Evolutionary conservation across 2,329 filamentous ascomycete genomes (phyloP).

Genomic region (Diaporthe citrichinensis): DNA sequence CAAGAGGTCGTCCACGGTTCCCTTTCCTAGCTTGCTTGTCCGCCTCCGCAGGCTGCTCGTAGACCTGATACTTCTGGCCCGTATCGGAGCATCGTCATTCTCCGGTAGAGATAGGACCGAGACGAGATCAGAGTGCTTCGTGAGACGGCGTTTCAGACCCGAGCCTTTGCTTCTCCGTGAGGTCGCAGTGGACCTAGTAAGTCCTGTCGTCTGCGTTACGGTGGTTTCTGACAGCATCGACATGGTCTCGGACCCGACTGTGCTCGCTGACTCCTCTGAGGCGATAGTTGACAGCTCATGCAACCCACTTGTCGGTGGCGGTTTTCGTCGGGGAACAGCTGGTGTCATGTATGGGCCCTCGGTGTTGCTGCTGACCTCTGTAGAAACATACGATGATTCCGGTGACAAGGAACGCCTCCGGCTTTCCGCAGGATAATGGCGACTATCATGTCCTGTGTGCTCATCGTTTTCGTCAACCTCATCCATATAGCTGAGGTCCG

Average conservation of each 20-base stretch:
- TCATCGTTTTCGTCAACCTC: constrained; percentile 45
- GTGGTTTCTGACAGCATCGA: constrained; percentile 66
- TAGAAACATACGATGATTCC: constrained; percentile 46
- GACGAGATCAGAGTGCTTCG: constrained; percentile 93
- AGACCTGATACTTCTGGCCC: constrained; percentile 79
- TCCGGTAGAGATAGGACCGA: constrained; percentile 87
- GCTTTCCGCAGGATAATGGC: constrained; percentile 51
- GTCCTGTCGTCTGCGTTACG: constrained; percentile 65
- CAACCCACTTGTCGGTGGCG: constrained; percentile 67
- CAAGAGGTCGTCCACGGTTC: constrained; percentile 82
- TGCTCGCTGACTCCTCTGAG: constrained; percentile 64
- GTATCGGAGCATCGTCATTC: constrained; percentile 66
- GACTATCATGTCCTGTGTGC: constrained; percentile 42
- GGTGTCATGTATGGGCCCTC: constrained; percentile 47
- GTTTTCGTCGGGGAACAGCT: constrained; percentile 45
- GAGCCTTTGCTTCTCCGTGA: constrained; percentile 62
- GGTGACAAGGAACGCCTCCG: constrained; percentile 51
- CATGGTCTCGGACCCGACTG: constrained; percentile 63
- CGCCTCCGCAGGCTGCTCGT: constrained; percentile 83
- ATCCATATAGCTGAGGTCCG: constrained; percentile 45
- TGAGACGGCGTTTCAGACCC: constrained; percentile 80
- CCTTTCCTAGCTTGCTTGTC: constrained; percentile 74
- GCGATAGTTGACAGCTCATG: constrained; percentile 72
- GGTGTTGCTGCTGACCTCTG: constrained; percentile 44
- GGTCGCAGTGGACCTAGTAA: constrained; percentile 62